Percentiles rank a stretch among this genome's conserved stretches.
These are phyloP conservation scores for Metschnikowia dekortorum DNA, from an alignment of 805 yeast genomes.

Conservation along the genomic window DNA sequence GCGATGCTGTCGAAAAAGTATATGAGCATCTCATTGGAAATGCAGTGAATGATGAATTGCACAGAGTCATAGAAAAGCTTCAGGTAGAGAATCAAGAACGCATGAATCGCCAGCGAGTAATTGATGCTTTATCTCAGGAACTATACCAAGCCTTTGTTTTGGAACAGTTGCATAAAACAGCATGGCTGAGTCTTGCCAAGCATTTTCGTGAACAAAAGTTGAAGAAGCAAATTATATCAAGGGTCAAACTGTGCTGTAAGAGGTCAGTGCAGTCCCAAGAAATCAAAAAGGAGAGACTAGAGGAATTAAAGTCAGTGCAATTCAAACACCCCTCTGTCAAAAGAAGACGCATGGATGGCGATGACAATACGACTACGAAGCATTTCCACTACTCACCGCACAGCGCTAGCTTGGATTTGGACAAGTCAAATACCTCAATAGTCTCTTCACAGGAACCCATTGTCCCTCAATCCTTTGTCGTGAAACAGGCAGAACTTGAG, in stretches of 20 bases:
- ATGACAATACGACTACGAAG: conserved; percentile 1
- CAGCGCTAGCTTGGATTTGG: not conserved
- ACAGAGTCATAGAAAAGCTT: conserved; percentile 22
- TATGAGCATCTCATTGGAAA: conserved; percentile 17
- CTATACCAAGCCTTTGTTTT: conserved; percentile 57
- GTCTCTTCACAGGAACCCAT: not conserved
- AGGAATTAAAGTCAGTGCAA: conserved; percentile 25
- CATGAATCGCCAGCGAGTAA: conserved; percentile 20
- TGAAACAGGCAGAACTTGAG: conserved; percentile 32
- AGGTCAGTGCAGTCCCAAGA: conserved; percentile 20
- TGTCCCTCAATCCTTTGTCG: conserved; percentile 8
- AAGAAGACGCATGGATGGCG: conserved; percentile 8
- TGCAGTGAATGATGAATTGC: conserved; percentile 24
- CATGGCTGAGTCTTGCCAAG: conserved; percentile 46
- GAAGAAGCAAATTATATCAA: conserved; percentile 24
- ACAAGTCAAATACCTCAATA: not conserved
- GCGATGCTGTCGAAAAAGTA: not conserved
- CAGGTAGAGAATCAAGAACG: conserved; percentile 19
- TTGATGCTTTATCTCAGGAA: conserved; percentile 44
- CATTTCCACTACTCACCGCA: not conserved
- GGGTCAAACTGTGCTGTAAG: conserved; percentile 28
- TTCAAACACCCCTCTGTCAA: conserved; percentile 21
- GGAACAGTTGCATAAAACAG: conserved; percentile 46
- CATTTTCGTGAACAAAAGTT: conserved; percentile 26
- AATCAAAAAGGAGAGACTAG: conserved; percentile 28